Evolutionary conservation across 768 basidiomycete species (phyloP).

Genomic region (Chlorophyllum brunneum): DNA sequence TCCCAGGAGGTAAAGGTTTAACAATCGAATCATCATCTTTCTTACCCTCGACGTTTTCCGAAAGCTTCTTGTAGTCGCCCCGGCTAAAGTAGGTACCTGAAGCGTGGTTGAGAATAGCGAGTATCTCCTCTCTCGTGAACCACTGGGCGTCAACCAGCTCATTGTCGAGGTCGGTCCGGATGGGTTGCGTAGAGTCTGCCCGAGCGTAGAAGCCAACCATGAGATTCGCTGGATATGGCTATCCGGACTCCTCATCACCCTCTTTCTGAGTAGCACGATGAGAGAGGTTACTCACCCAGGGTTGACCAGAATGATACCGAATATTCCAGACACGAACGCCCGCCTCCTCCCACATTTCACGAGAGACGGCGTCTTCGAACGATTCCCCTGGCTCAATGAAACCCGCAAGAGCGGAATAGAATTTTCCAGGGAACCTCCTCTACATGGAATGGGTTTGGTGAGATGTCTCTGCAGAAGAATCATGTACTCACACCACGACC

Average conservation of each 20-base stretch:
- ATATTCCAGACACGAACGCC: constrained; percentile 85
- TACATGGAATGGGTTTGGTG: constrained; percentile 21
- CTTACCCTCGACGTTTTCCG: constrained; percentile 35
- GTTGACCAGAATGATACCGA: constrained; percentile 81
- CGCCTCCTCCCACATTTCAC: constrained; percentile 96
- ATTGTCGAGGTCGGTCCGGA: constrained; percentile 87
- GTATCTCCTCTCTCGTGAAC: constrained; percentile 77
- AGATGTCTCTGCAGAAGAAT: not conserved
- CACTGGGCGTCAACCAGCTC: constrained; percentile 93
- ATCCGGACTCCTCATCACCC: not conserved
- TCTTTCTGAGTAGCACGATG: not conserved
- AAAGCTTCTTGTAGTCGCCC: constrained; percentile 48
- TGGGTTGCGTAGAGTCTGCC: constrained; percentile 67
- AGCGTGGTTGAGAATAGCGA: constrained; percentile 54
- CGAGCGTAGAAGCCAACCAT: constrained; percentile 90
- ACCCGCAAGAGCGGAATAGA: constrained; percentile 90
- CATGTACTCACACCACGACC: constrained; percentile 68
- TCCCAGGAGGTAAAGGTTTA: constrained; percentile 18
- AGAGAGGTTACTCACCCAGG: constrained; percentile 58
- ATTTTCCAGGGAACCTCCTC: constrained; percentile 63
- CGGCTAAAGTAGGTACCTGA: constrained; percentile 46
- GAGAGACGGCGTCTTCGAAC: constrained; percentile 87
- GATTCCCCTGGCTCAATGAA: constrained; percentile 95
- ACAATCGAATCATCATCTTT: constrained; percentile 18
- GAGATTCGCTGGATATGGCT: constrained; percentile 89